Percentiles rank a stretch among this genome's conserved stretches.
Evolutionary conservation across 139 green algal species (phyloP).

Genomic region (Desmodesmus armatus): DNA sequence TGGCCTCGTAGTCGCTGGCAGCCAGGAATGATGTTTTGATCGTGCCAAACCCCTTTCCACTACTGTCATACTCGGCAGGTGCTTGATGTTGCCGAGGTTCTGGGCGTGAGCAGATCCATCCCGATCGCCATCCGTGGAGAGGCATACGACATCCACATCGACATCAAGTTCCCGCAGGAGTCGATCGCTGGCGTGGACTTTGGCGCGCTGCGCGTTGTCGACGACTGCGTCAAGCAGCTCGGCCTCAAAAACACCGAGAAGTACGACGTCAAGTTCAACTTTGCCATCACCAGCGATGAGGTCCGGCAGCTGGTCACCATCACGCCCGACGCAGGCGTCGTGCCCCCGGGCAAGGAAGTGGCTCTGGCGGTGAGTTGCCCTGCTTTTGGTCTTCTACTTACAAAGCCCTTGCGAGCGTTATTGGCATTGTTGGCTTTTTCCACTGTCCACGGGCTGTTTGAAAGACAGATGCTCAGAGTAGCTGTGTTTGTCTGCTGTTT

Average conservation of each 20-base stretch:
- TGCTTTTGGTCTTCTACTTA: neutral
- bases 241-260: slow-evolving; percentile 81
- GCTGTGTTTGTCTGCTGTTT: neutral
- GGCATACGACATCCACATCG: slow-evolving; percentile 80
- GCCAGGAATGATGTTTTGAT: neutral
- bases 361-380: slow-evolving; percentile 48
- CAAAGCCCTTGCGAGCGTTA: too few species aligned
- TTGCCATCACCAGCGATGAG: slow-evolving; percentile 50
- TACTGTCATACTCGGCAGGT: slow-evolving; percentile 2
- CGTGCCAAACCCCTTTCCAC: neutral
- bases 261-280: slow-evolving; percentile 75
- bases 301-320: slow-evolving; percentile 69
- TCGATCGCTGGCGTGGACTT: slow-evolving; percentile 58
- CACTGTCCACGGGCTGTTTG: too few species aligned
- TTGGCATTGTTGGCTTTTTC: too few species aligned
- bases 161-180: slow-evolving; percentile 74
- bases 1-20: too few species aligned
- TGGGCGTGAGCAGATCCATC: slow-evolving; percentile 62
- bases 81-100: slow-evolving; percentile 58
- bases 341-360: slow-evolving; percentile 70
- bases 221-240: slow-evolving; percentile 58
- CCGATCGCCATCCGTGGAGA: slow-evolving; percentile 76
- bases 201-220: slow-evolving; percentile 69
- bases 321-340: slow-evolving; percentile 57
- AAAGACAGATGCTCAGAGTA: too few species aligned